Evolutionary conservation across 768 basidiomycete species (phyloP).

Genomic region (Naganishia randhawae): DNA sequence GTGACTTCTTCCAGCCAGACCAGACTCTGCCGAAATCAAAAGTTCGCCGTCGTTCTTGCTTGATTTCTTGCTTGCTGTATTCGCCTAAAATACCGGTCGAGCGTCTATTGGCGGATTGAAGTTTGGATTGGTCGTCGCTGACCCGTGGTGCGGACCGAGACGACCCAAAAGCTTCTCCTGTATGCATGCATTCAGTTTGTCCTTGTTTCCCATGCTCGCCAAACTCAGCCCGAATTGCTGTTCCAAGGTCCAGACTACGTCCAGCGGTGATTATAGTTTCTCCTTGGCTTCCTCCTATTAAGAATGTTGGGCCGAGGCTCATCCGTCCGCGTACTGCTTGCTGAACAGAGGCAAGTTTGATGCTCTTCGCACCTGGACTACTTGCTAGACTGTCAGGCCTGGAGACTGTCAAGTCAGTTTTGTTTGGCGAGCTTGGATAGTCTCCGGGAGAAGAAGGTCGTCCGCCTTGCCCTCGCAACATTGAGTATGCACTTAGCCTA

Average conservation of each 20-base stretch:
- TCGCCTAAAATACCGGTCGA: not conserved
- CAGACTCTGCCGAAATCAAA: slow-evolving; percentile 25
- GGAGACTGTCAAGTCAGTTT: not conserved
- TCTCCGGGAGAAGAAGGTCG: not conserved
- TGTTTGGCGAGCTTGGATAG: slow-evolving; percentile 2
- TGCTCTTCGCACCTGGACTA: slow-evolving; percentile 25
- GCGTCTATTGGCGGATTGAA: slow-evolving; percentile 1
- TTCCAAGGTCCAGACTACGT: slow-evolving; percentile 2
- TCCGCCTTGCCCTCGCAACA: not conserved
- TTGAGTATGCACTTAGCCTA: not conserved
- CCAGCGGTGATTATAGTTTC: slow-evolving; percentile 25
- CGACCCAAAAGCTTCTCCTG: not conserved
- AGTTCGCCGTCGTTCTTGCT: slow-evolving; percentile 21
- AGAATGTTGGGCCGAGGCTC: slow-evolving; percentile 22
- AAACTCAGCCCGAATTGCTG: slow-evolving; percentile 9
- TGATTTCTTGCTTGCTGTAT: not conserved
- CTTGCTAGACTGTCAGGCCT: slow-evolving; percentile 21
- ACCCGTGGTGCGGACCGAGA: not conserved
- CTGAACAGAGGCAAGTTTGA: slow-evolving; percentile 25
- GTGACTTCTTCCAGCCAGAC: slow-evolving; percentile 2
- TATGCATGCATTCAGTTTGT: not conserved
- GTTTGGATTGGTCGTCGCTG: slow-evolving; percentile 9
- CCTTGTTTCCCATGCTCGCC: not conserved
- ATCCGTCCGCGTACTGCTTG: slow-evolving; percentile 24
- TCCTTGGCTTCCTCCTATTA: slow-evolving; percentile 28